Percentiles rank a stretch among this genome's conserved stretches.
Conservation (phyloP, 345 rosid genomes). For the Arabidopsis arenosa region DNA sequence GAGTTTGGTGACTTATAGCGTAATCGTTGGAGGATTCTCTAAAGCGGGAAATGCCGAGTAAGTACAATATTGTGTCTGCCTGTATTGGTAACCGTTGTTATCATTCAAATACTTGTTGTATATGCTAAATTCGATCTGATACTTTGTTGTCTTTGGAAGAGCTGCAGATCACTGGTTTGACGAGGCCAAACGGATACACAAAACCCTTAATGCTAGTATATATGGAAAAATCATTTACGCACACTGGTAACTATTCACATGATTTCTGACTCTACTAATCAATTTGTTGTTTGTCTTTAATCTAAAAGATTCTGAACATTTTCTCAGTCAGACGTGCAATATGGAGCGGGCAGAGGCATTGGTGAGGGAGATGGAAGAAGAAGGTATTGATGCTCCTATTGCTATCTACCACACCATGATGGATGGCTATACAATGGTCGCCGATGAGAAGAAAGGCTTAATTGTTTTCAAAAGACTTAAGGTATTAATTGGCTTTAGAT, state of each 20-base stretch:
- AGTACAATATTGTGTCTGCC: conserved; percentile 46
- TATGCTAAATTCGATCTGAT: conserved; percentile 45
- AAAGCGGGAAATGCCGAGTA: conserved; percentile 82
- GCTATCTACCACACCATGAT: conserved; percentile 96
- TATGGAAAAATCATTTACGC: conserved; percentile 93
- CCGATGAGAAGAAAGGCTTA: conserved; percentile 83
- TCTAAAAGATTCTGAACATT: conserved; percentile 19
- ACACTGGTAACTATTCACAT: conserved; percentile 62
- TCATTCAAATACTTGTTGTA: not conserved
- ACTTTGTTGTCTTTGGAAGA: conserved; percentile 63
- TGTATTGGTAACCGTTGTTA: not conserved
- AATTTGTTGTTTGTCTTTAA: conserved; percentile 15
- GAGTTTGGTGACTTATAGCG: conserved; percentile 89
- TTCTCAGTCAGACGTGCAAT: conserved; percentile 70
- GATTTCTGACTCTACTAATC: not conserved
- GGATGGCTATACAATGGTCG: conserved; percentile 90
- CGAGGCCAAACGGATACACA: conserved; percentile 74
- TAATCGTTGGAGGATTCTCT: conserved; percentile 86
- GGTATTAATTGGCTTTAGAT: conserved; percentile 51
- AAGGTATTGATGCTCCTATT: conserved; percentile 93
- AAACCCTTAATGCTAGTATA: conserved; percentile 73
- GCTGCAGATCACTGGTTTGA: conserved; percentile 95
- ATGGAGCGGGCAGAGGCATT: conserved; percentile 87
- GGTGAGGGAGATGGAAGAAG: conserved; percentile 96
- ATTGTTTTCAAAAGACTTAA: conserved; percentile 86